These are phyloP conservation scores for Phlyctochytrium planicorne DNA, from an alignment of 192 early-diverging fungal species.

Conservation along the genomic window DNA sequence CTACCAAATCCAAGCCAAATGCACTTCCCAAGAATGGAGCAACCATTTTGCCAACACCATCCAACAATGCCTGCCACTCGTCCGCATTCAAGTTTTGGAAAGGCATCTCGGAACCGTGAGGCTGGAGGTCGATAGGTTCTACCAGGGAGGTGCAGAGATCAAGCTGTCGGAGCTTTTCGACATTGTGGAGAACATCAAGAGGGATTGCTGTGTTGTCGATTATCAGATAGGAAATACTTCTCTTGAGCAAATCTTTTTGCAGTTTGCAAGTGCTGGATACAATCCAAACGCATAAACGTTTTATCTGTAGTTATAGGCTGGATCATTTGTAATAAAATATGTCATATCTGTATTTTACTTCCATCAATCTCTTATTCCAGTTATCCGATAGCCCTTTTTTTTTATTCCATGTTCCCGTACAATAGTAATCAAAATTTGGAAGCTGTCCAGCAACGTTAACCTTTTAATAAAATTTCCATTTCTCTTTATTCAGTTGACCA, in stretches of 20 bases:
- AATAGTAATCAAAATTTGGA: no score
- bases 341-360: no score
- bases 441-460: no score
- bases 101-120: slow-evolving; percentile 2
- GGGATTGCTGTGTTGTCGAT: slow-evolving; percentile 57
- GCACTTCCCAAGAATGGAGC: background rate
- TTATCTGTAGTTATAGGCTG: no score
- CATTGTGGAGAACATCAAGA: slow-evolving; percentile 52
- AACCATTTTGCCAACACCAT: background rate
- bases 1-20: slow-evolving; percentile 24
- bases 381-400: no score
- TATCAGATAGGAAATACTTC: slow-evolving; percentile 29
- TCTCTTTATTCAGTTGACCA: no score
- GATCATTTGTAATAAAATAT: no score
- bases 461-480: no score
- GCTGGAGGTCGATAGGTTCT: background rate
- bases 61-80: background rate
- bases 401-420: no score
- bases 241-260: slow-evolving; percentile 58
- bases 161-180: slow-evolving; percentile 56
- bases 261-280: background rate
- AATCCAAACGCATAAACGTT: no score
- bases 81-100: background rate
- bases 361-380: no score
- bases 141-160: slow-evolving; percentile 15